Base-by-base conservation (phyloP, 2,329 filamentous ascomycete genomes). In the Colletotrichum noveboracense region DNA sequence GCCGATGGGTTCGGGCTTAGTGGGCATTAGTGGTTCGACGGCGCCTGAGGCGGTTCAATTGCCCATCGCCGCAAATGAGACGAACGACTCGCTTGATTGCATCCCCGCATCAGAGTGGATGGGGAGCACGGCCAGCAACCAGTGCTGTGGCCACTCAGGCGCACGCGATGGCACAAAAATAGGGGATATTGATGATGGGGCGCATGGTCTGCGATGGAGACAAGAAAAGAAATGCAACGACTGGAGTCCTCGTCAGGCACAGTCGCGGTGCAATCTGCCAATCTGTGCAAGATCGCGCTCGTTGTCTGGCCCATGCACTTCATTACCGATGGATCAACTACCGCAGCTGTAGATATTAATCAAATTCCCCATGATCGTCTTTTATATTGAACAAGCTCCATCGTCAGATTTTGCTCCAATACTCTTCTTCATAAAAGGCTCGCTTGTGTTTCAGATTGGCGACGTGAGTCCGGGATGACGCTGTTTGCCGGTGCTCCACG, bases 371-470 rank as follows among this genome's bases (percentile, higher is more conserved):
- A 75, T 68, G 70, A 68, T 75, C 64, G 58, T 43, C 43, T 65
- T 43, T 61, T 52, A 64, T 67, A 72, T 75, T 48, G 69, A 68
- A 67, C 69, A 68, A 72, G 73, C 38, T 58, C 56, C 61, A 71
- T 72, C 38, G 26, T 48, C 65, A 34, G 48, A 34, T 30, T 73
- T 65, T 67, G 43, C 62, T 75, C 69, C 70, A 75, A 75, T 73
- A 30, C 68, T 71, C 30, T 75, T 21, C 62, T 64, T 58, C 62
- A 64, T 48, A 18, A 64, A 58, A 68, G 26, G 64, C 70, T 73
- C 73, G 73, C 70, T 73, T 60, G 30, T 26, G 73, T 75, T 73
- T 75, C 73, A 73, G 69, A 68, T 73, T 73, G 70, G 64, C 73
- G 56, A 75, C 34, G 21, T 64, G 70, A 73, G 34, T 7, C 70